These are phyloP conservation scores for Jamesozyma spencerorum DNA, from an alignment of 805 yeast species.

Conservation along the genomic window DNA sequence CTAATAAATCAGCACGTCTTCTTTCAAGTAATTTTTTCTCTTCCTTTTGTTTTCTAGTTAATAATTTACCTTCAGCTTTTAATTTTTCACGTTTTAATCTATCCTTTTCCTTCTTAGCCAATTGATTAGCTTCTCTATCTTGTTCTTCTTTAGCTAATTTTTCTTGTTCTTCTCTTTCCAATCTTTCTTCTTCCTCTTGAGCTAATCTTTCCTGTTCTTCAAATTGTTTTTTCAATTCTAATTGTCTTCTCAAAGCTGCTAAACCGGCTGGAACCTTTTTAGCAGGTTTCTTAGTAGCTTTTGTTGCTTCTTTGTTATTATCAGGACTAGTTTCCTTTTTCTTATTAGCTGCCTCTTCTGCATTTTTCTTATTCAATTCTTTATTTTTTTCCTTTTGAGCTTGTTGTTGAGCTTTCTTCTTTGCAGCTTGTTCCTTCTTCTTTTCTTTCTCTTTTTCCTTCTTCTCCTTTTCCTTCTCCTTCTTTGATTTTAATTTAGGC, in stretches of 20 bases:
- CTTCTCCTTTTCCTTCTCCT: slow-evolving; percentile 90
- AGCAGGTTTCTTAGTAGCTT: slow-evolving; percentile 41
- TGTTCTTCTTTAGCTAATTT: slow-evolving; percentile 35
- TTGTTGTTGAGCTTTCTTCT: slow-evolving; percentile 67
- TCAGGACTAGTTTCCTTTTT: slow-evolving; percentile 22
- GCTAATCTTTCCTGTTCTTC: slow-evolving; percentile 74
- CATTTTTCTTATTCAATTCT: slow-evolving; percentile 35
- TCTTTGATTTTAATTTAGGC: slow-evolving; percentile 77
- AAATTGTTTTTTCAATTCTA: slow-evolving; percentile 76
- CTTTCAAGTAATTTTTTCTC: slow-evolving; percentile 78
- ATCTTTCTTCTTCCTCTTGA: slow-evolving; percentile 65
- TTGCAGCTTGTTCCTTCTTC: slow-evolving; percentile 83
- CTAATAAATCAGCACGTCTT: slow-evolving; percentile 78
- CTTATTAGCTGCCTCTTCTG: slow-evolving; percentile 26
- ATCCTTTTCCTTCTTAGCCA: slow-evolving; percentile 77
- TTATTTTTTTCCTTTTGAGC: slow-evolving; percentile 51
- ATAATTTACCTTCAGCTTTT: slow-evolving; percentile 89
- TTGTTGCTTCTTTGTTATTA: slow-evolving; percentile 30
- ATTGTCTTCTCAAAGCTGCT: slow-evolving; percentile 83
- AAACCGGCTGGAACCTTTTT: slow-evolving; percentile 85
- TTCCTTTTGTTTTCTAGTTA: slow-evolving; percentile 92
- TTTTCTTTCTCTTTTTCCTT: slow-evolving; percentile 84
- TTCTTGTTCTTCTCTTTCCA: slow-evolving; percentile 42
- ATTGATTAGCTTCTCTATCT: slow-evolving; percentile 48
- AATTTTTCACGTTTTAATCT: slow-evolving; percentile 79